phyloP scores from a whole-genome alignment of 768 basidiomycete species.

The Suillus subluteus region DNA sequence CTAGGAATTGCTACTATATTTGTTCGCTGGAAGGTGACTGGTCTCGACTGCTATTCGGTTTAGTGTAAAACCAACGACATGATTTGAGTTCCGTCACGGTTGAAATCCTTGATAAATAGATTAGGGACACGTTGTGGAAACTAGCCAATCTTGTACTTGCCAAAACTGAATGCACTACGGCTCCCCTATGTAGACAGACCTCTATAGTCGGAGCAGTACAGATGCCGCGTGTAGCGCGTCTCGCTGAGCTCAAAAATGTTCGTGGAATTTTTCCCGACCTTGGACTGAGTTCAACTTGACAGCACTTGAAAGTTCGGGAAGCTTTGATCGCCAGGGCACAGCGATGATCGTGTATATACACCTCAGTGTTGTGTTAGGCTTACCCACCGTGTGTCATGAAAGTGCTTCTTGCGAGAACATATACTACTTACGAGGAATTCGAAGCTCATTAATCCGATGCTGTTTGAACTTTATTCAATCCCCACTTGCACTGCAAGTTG shows the following conservation, averaged over 20 bases:
- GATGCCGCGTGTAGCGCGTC: background rate
- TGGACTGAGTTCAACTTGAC: background rate
- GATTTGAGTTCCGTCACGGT: background rate
- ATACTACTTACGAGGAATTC: background rate
- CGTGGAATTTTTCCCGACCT: background rate
- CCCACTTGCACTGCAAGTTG: too few species aligned
- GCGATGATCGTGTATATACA: background rate
- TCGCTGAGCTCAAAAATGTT: conserved; percentile 5
- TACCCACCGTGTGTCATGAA: background rate
- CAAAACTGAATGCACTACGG: background rate
- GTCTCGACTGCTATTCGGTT: background rate
- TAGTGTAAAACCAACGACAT: background rate
- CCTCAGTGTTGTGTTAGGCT: background rate
- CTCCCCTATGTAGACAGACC: too few species aligned
- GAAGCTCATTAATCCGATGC: conserved; percentile 10
- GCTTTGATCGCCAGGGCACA: conserved; percentile 4
- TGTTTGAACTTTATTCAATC: conserved; percentile 8
- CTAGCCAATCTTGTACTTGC: background rate
- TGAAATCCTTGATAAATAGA: background rate
- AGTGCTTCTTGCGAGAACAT: background rate
- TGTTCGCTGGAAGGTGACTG: background rate
- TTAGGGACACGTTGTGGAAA: background rate
- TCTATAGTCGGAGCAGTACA: background rate
- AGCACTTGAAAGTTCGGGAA: background rate
- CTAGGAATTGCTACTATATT: background rate